A percentile compares a stretch with the other conserved stretches of the same genome.
Evolutionary conservation across 768 basidiomycete genomes (phyloP).

Genomic region (Boletellus sp.): DNA sequence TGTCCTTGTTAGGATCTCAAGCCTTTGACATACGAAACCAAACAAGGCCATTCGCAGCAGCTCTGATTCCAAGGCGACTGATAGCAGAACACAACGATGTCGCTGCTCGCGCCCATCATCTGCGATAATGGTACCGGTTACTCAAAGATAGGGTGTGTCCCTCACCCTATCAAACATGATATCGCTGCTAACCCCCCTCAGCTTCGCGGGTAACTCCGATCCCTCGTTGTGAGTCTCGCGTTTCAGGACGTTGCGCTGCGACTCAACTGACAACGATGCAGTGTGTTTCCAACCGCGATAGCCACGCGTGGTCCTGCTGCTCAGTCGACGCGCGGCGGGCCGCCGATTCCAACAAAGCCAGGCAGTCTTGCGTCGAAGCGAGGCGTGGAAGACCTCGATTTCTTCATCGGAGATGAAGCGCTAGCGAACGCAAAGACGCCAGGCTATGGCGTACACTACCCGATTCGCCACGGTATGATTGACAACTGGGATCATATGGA

Average conservation of each 20-base stretch:
- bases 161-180: background rate
- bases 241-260: slow-evolving; percentile 1
- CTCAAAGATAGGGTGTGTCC: slow-evolving; percentile 89
- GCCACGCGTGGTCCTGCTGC: slow-evolving; percentile 66
- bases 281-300: slow-evolving; percentile 98
- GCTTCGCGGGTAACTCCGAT: slow-evolving; percentile 98
- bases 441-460: slow-evolving; percentile 91
- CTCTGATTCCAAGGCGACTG: slow-evolving; percentile 7
- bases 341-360: slow-evolving; percentile 78
- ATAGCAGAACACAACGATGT: slow-evolving; percentile 44
- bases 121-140: slow-evolving; percentile 98
- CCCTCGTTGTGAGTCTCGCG: slow-evolving; percentile 80
- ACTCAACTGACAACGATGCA: slow-evolving; percentile 27
- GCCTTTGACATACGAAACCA: slow-evolving; percentile 22
- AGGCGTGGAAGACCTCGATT: slow-evolving; percentile 98
- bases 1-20: slow-evolving; percentile 23
- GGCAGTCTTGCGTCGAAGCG: slow-evolving; percentile 93
- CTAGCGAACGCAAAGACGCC: slow-evolving; percentile 93
- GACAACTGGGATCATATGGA: slow-evolving; percentile 99
- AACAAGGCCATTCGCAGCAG: slow-evolving; percentile 18
- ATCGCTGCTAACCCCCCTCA: slow-evolving; percentile 31
- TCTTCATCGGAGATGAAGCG: slow-evolving; percentile 99
- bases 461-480: slow-evolving; percentile 95
- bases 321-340: slow-evolving; percentile 51
- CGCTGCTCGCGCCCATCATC: slow-evolving; percentile 83